Conservation (phyloP, 495 filamentous ascomycete genomes). For the Lepidopterella palustris region DNA sequence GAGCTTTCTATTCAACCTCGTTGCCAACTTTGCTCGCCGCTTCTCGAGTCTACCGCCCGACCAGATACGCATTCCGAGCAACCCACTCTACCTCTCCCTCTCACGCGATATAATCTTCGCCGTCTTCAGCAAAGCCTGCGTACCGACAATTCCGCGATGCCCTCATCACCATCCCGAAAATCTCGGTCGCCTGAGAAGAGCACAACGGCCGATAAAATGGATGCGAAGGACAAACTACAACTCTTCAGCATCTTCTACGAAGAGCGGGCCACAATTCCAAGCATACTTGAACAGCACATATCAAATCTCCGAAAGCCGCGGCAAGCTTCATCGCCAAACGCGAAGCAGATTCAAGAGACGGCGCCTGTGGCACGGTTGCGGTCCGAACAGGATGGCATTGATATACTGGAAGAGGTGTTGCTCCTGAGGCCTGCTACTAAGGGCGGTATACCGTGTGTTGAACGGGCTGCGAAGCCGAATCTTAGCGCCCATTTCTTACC, state of each 20-base stretch:
- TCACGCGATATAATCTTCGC: no score
- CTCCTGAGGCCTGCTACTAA: slow-evolving; percentile 6
- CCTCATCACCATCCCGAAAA: slow-evolving; percentile 6
- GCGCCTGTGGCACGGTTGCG: slow-evolving; percentile 5
- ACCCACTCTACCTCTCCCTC: no score
- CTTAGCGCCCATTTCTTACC: slow-evolving; percentile 8
- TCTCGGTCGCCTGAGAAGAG: slow-evolving; percentile 9
- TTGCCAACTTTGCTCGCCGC: no score
- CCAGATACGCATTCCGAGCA: no score
- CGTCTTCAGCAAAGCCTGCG: no score
- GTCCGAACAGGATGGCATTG: slow-evolving; percentile 9
- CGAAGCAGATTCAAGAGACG: slow-evolving; percentile 4
- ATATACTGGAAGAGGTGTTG: slow-evolving; percentile 7
- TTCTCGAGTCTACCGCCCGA: no score
- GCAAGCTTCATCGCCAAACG: slow-evolving; percentile 8
- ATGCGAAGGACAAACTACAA: slow-evolving; percentile 8
- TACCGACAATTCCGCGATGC: no score
- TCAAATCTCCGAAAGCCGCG: slow-evolving; percentile 8
- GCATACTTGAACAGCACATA: slow-evolving; percentile 8
- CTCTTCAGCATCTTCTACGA: slow-evolving; percentile 9
- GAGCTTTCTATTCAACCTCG: no score
- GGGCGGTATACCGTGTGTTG: slow-evolving; percentile 7
- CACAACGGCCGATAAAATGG: slow-evolving; percentile 7
- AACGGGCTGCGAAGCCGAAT: slow-evolving; percentile 10
- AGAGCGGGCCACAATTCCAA: slow-evolving; percentile 4